Conservation (phyloP, 352 stramenopile genomes). For the Elongisporangium senticosum region DNA sequence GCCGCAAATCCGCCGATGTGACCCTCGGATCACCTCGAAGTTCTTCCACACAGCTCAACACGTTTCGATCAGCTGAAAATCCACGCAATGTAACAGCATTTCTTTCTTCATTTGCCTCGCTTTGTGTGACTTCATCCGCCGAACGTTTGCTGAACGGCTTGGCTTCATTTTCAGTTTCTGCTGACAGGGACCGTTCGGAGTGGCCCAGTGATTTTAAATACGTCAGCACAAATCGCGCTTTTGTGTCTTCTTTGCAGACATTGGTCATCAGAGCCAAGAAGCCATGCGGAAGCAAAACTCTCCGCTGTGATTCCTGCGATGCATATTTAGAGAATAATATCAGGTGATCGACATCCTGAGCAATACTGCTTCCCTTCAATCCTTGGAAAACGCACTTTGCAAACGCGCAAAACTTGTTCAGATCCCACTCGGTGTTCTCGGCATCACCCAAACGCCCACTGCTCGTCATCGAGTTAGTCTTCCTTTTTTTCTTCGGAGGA, state of each 20-base stretch:
- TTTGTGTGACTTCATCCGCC: not conserved
- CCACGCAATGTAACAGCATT: slow-evolving; percentile 22
- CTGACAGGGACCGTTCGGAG: slow-evolving; percentile 17
- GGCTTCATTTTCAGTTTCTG: not conserved
- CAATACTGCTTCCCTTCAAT: not conserved
- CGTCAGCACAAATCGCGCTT: slow-evolving; percentile 37
- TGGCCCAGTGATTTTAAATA: slow-evolving; percentile 43
- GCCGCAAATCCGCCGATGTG: not conserved
- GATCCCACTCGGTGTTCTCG: slow-evolving; percentile 27
- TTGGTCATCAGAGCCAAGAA: slow-evolving; percentile 38
- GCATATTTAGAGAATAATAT: slow-evolving; percentile 70
- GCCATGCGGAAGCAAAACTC: slow-evolving; percentile 24
- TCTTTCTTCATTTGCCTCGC: slow-evolving; percentile 18
- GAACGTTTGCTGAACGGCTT: not conserved
- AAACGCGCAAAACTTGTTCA: slow-evolving; percentile 67
- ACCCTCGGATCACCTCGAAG: slow-evolving; percentile 23
- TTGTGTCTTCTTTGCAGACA: slow-evolving; percentile 36
- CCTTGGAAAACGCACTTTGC: slow-evolving; percentile 11
- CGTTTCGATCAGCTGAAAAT: slow-evolving; percentile 66
- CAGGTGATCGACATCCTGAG: too few relatives aligned
- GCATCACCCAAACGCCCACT: slow-evolving; percentile 1
- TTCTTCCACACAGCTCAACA: slow-evolving; percentile 71
- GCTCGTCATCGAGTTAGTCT: not conserved
- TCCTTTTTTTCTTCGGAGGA: slow-evolving; percentile 49
- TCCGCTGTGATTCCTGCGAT: slow-evolving; percentile 22